A percentile compares a stretch with the other conserved stretches of the same genome.
phyloP scores from a whole-genome alignment of 2,329 filamentous ascomycete species.

The Falciphora oryzae region DNA sequence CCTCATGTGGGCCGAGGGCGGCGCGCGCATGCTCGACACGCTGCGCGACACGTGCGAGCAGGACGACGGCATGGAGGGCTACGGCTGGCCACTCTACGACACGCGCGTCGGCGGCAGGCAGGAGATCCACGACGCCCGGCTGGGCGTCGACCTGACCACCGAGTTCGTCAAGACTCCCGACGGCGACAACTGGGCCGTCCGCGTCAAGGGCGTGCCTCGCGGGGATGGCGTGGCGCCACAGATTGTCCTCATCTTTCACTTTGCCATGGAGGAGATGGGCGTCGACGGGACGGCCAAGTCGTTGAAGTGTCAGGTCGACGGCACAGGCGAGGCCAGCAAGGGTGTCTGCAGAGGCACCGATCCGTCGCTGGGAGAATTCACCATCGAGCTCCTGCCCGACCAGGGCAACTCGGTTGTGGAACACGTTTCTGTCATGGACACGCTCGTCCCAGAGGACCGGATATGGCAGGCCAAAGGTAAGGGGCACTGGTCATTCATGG shows the following conservation, averaged over 20 bases:
- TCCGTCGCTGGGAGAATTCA: constrained; percentile 69
- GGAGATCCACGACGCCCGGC: constrained; percentile 60
- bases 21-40: constrained; percentile 3
- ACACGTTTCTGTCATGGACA: constrained; percentile 38
- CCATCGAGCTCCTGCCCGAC: constrained; percentile 59
- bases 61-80: constrained; percentile 62
- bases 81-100: constrained; percentile 68
- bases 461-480: constrained; percentile 64
- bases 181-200: constrained; percentile 59
- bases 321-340: constrained; percentile 41
- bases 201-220: constrained; percentile 57
- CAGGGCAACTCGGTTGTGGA: constrained; percentile 47
- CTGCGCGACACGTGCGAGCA: constrained; percentile 63
- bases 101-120: constrained; percentile 59
- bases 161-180: constrained; percentile 61
- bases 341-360: constrained; percentile 68
- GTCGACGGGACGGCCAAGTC: constrained; percentile 46
- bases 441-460: constrained; percentile 52
- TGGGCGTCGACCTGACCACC: constrained; percentile 62
- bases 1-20: constrained; percentile 78
- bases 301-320: constrained; percentile 33
- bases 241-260: constrained; percentile 76
- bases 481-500: constrained; percentile 22
- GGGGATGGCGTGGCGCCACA: constrained; percentile 41
- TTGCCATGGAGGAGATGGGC: constrained; percentile 65